phyloP scores from a whole-genome alignment of 164 flowering plant genomes.

The Kalanchoe fedtschenkoi region DNA sequence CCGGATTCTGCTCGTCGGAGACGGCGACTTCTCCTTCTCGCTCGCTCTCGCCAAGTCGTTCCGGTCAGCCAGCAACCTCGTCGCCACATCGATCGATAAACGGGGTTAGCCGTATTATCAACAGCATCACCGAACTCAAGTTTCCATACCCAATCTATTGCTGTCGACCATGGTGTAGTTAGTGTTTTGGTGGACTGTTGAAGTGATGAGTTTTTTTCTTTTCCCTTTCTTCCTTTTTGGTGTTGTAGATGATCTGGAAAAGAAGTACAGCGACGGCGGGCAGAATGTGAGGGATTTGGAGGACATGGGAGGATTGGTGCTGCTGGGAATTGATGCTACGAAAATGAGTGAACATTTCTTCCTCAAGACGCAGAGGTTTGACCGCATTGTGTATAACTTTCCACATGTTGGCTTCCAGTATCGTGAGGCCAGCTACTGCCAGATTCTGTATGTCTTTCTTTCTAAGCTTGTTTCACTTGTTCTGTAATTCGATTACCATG shows the following conservation, averaged over 20 bases:
- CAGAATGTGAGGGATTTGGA: conserved; percentile 35
- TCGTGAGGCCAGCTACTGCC: conserved; percentile 32
- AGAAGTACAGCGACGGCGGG: conserved; percentile 26
- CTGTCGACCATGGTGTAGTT: neutral
- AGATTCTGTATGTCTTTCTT: conserved; percentile 25
- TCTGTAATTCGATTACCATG: neutral
- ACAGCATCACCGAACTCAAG: neutral
- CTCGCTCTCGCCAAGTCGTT: conserved; percentile 33
- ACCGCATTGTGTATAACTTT: conserved; percentile 44
- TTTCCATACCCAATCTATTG: neutral
- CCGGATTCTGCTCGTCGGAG: conserved; percentile 41
- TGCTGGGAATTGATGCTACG: conserved; percentile 40
- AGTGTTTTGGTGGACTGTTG: neutral
- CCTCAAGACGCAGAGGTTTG: conserved; percentile 32
- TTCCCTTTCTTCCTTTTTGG: neutral
- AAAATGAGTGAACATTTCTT: conserved; percentile 35
- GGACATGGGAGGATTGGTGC: conserved; percentile 30
- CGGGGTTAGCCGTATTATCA: conserved; percentile 14
- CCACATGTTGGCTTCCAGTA: conserved; percentile 46
- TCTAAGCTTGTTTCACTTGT: neutral
- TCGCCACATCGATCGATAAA: conserved; percentile 38
- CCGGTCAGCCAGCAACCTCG: conserved; percentile 37
- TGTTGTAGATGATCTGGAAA: conserved; percentile 18
- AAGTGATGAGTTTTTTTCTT: neutral
- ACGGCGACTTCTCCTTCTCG: conserved; percentile 55